phyloP scores from a whole-genome alignment of 768 basidiomycete species.

The Neoboletus magnificus region DNA sequence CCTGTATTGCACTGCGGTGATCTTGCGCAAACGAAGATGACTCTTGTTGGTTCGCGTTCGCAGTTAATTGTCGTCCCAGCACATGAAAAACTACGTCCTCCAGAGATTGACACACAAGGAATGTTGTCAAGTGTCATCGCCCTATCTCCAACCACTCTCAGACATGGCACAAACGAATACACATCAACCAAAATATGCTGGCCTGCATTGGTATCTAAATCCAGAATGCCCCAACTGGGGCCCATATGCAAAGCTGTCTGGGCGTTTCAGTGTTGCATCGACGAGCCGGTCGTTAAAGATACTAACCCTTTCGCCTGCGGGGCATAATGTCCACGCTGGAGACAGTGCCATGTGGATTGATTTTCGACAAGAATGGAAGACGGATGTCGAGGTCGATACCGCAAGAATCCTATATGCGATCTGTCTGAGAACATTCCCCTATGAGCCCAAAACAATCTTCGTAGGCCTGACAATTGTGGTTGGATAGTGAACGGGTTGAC shows the following conservation, averaged over 20 bases:
- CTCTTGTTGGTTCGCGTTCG: neutral
- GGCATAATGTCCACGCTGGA: neutral
- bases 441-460: no score
- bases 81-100: neutral
- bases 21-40: neutral
- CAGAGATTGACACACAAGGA: neutral
- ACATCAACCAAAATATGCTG: no score
- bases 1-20: constrained; percentile 19
- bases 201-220: no score
- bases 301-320: neutral
- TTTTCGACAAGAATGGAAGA: neutral
- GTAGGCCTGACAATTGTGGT: no score
- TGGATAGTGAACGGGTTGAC: no score
- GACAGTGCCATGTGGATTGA: neutral
- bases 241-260: no score
- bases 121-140: neutral
- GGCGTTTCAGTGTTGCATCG: no score
- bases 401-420: neutral
- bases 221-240: no score
- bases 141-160: neutral
- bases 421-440: neutral
- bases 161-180: no score
- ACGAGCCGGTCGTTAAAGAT: no score
- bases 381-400: neutral
- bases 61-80: neutral